phyloP scores from a whole-genome alignment of 176 grass and related monocot genomes.

The Phoenix roebelenii region DNA sequence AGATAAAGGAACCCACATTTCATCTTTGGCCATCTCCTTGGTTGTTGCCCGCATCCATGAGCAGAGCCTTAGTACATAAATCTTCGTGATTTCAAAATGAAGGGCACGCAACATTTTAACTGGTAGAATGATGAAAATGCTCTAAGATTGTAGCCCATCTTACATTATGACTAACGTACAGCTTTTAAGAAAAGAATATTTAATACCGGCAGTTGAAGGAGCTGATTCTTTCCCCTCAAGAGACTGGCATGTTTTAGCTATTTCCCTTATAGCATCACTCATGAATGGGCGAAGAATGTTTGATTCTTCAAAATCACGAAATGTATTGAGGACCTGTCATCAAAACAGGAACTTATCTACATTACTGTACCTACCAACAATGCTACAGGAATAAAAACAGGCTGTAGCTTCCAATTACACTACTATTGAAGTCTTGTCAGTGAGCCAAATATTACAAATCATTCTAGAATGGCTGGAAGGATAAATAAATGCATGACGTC shows the following conservation, averaged over 20 bases:
- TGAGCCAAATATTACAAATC: no score
- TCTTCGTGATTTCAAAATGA: constrained; percentile 88
- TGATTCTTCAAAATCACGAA: constrained; percentile 93
- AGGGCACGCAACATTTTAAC: constrained; percentile 67
- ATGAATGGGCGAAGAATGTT: constrained; percentile 78
- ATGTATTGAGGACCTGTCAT: constrained; percentile 79
- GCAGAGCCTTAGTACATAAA: constrained; percentile 85
- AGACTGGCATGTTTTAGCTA: constrained; percentile 73
- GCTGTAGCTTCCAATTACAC: no score
- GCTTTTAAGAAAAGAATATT: constrained; percentile 18
- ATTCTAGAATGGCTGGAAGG: no score
- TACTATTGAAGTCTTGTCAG: no score
- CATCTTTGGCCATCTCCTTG: constrained; percentile 75
- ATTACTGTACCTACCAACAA: no score
- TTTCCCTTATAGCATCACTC: constrained; percentile 80
- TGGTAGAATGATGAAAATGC: constrained; percentile 28
- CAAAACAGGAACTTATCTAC: constrained; percentile 10
- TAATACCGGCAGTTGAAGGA: constrained; percentile 61
- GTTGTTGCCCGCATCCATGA: constrained; percentile 80
- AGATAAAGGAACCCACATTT: constrained; percentile 82
- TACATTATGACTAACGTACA: no score
- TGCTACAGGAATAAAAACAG: no score
- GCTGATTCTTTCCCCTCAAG: constrained; percentile 93
- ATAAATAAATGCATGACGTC: no score
- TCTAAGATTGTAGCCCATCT: no score